Conservation (phyloP, 805 yeast genomes). For the Scheffersomyces amazonensis region DNA sequence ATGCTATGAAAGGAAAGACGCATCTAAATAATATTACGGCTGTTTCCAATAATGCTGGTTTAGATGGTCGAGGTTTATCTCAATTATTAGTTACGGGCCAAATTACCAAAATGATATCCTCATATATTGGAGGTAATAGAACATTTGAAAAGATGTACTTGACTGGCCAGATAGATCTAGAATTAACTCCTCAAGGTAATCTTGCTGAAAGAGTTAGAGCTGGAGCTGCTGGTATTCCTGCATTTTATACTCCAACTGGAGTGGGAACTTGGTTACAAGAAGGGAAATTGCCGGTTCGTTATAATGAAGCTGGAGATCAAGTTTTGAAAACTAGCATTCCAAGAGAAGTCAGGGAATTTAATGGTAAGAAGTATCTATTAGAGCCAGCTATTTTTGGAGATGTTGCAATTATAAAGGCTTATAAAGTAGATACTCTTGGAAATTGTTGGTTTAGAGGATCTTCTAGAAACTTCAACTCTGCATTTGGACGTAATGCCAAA, state of each 20-base stretch:
- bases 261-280: conserved; percentile 51
- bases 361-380: conserved; percentile 40
- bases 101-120: conserved; percentile 41
- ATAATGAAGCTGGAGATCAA: conserved; percentile 28
- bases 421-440: conserved; percentile 47
- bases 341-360: conserved; percentile 41
- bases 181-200: conserved; percentile 52
- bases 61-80: conserved; percentile 43
- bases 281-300: conserved; percentile 45
- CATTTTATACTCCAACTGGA: conserved; percentile 49
- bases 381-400: conserved; percentile 47
- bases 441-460: conserved; percentile 47
- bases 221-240: conserved; percentile 49
- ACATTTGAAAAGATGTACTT: conserved; percentile 39
- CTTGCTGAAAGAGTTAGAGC: conserved; percentile 48
- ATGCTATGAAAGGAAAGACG: conserved; percentile 29
- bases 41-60: conserved; percentile 49
- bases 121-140: conserved; percentile 46
- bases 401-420: conserved; percentile 46
- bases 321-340: conserved; percentile 35
- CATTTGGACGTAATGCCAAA: conserved; percentile 44
- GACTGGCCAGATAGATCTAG: conserved; percentile 43
- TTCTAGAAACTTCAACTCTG: conserved; percentile 44
- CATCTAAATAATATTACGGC: conserved; percentile 37
- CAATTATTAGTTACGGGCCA: conserved; percentile 40